These are phyloP conservation scores for Podospora didyma DNA, from an alignment of 495 filamentous ascomycete genomes.

Conservation along the genomic window DNA sequence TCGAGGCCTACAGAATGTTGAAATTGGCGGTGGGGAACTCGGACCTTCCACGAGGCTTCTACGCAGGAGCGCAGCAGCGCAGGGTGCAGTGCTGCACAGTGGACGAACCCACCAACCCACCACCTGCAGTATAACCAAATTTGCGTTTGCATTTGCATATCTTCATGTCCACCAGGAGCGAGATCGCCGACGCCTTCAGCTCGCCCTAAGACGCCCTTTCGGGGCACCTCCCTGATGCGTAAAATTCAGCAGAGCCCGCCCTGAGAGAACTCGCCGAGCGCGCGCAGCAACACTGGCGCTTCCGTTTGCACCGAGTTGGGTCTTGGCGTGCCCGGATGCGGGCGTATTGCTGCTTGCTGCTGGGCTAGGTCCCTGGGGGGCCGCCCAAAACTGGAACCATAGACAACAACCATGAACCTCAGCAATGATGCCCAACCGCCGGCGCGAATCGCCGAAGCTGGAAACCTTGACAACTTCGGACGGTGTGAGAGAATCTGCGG, in stretches of 20 bases:
- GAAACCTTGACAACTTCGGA: slow-evolving; percentile 7
- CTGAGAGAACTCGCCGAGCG: neutral
- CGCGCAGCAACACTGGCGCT: slow-evolving; percentile 15
- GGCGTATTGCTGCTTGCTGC: neutral
- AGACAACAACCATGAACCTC: neutral
- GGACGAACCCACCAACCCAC: too few species aligned
- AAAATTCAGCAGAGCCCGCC: neutral
- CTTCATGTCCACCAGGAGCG: slow-evolving; percentile 5
- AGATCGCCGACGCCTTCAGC: neutral
- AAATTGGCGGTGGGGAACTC: slow-evolving; percentile 27
- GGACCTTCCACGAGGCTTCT: slow-evolving; percentile 25
- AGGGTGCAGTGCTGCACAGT: neutral
- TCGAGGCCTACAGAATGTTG: slow-evolving; percentile 10
- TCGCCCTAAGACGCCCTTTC: slow-evolving; percentile 17
- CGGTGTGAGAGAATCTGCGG: neutral
- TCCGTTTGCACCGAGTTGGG: slow-evolving; percentile 11
- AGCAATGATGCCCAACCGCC: slow-evolving; percentile 9
- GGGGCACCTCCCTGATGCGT: slow-evolving; percentile 5
- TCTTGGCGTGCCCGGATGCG: slow-evolving; percentile 2
- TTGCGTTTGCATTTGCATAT: slow-evolving; percentile 20
- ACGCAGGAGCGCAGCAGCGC: slow-evolving; percentile 7
- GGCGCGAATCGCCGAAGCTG: slow-evolving; percentile 7
- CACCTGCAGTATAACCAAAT: slow-evolving; percentile 18
- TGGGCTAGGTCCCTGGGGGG: neutral
- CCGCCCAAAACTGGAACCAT: neutral